These are phyloP conservation scores for Malassezia psittaci DNA, from an alignment of 1,284 basidiomycete species.

Conservation along the genomic window DNA sequence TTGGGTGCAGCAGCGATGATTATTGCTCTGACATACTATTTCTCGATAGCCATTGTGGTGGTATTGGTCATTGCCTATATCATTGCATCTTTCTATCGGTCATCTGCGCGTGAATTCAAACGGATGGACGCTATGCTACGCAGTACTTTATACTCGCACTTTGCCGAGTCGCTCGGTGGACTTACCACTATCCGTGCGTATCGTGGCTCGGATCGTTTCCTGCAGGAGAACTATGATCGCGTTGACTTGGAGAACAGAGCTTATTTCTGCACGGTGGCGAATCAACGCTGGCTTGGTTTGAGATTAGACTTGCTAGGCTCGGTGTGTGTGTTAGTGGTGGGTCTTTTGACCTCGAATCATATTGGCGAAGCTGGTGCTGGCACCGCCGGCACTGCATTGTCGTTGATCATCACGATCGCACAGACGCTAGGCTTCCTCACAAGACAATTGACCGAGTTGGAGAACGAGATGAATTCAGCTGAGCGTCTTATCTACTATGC, in stretches of 20 bases:
- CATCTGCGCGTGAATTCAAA: slow-evolving; percentile 80
- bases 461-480: slow-evolving; percentile 47
- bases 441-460: slow-evolving; percentile 47
- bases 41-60: slow-evolving; percentile 52
- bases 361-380: neutral
- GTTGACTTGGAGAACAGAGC: slow-evolving; percentile 81
- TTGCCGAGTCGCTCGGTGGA: slow-evolving; percentile 76
- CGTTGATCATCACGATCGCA: slow-evolving; percentile 37
- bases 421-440: slow-evolving; percentile 45
- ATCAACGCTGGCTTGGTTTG: slow-evolving; percentile 73
- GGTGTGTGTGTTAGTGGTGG: slow-evolving; percentile 39
- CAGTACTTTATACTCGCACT: slow-evolving; percentile 68
- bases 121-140: slow-evolving; percentile 60
- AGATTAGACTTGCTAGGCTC: slow-evolving; percentile 52
- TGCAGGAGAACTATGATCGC: slow-evolving; percentile 54
- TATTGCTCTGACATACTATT: slow-evolving; percentile 62
- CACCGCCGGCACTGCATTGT: slow-evolving; percentile 38
- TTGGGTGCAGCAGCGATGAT: slow-evolving; percentile 59
- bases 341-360: slow-evolving; percentile 29
- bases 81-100: slow-evolving; percentile 67
- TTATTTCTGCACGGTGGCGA: slow-evolving; percentile 72
- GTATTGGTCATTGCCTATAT: slow-evolving; percentile 39
- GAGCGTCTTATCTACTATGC: slow-evolving; percentile 47
- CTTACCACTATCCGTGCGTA: slow-evolving; percentile 80
- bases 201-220: slow-evolving; percentile 50